phyloP scores from a whole-genome alignment of 305 asterid genomes.

The Fraxinus angustifolia region DNA sequence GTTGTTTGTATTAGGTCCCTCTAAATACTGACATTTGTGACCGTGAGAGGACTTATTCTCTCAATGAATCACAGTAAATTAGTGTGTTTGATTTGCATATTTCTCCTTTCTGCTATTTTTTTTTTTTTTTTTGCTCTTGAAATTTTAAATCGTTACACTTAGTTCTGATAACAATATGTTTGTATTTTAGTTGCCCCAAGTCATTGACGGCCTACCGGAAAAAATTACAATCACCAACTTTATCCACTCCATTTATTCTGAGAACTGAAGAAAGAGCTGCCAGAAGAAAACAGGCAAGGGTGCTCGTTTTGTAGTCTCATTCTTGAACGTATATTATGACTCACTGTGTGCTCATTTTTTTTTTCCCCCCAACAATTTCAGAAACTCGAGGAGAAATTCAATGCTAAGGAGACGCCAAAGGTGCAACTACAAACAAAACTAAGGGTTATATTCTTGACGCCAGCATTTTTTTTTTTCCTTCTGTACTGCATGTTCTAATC shows the following conservation, averaged over 20 bases:
- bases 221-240: conserved; percentile 67
- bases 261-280: conserved; percentile 89
- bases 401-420: conserved; percentile 51
- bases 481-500: neutral
- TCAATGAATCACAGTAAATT: neutral
- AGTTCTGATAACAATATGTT: neutral
- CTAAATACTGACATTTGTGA: neutral
- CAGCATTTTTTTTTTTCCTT: neutral
- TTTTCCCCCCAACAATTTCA: conserved; percentile 23
- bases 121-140: neutral
- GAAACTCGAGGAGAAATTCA: conserved; percentile 84
- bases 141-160: neutral
- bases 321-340: neutral
- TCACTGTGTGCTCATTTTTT: neutral
- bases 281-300: conserved; percentile 77
- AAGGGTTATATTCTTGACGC: conserved; percentile 40
- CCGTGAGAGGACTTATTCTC: neutral
- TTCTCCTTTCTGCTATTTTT: neutral
- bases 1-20: neutral
- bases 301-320: neutral
- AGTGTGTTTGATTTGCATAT: neutral
- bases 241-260: conserved; percentile 63
- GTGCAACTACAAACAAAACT: conserved; percentile 49
- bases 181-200: conserved; percentile 54
- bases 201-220: conserved; percentile 65